These are phyloP conservation scores for Scutellaria galericulata DNA, from an alignment of 257 asterid species.

Conservation along the genomic window DNA sequence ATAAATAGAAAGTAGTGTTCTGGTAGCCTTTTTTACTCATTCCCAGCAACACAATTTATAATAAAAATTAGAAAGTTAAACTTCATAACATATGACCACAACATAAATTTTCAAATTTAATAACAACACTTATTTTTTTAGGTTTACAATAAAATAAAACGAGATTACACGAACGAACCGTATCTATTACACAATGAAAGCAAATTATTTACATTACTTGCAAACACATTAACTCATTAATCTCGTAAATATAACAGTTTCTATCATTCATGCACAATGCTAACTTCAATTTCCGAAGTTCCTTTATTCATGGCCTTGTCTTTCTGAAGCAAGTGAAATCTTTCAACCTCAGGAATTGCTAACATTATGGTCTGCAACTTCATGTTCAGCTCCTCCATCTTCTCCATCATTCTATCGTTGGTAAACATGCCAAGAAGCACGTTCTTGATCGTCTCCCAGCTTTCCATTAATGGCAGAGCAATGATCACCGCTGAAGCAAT, in stretches of 20 bases:
- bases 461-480: conserved; percentile 71
- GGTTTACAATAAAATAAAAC: too few relatives aligned
- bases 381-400: conserved; percentile 70
- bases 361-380: conserved; percentile 65
- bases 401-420: conserved; percentile 75
- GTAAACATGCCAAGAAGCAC: conserved; percentile 83
- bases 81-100: too few relatives aligned
- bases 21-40: too few relatives aligned
- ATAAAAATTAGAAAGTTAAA: too few relatives aligned
- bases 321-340: conserved; percentile 64
- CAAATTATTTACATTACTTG: neutral
- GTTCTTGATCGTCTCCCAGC: conserved; percentile 71
- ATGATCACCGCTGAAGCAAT: conserved; percentile 79
- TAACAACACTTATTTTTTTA: too few relatives aligned
- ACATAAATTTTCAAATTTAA: too few relatives aligned
- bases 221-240: neutral
- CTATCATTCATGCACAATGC: conserved; percentile 14
- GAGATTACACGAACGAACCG: too few relatives aligned
- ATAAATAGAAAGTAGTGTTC: too few relatives aligned
- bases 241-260: too few relatives aligned
- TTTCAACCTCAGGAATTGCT: conserved; percentile 83
- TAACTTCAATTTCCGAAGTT: conserved; percentile 50
- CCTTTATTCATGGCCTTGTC: conserved; percentile 64
- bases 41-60: too few relatives aligned
- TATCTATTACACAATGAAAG: neutral